Evolutionary conservation across 768 basidiomycete genomes (phyloP), one percentile per base, ranked within the genome.

Genomic region (Ramaria sp.): DNA sequence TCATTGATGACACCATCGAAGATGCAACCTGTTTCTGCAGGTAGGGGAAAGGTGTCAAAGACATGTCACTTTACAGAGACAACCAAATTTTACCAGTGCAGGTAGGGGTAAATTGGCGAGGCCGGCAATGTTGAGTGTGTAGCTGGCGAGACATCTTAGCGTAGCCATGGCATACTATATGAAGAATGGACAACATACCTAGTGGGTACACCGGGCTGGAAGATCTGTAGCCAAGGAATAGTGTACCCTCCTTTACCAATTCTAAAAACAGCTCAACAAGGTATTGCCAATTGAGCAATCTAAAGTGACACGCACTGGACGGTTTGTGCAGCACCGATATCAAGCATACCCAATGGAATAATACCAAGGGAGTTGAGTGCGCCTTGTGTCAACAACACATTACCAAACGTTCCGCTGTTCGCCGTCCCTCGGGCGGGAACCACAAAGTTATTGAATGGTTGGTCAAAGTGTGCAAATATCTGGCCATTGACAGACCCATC

Each of bases 171-270:
- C 13, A 33, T 15, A 15, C 31, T 7, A 34, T 52, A 3, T 37
- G 30, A 7, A 22, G 20, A 27, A 37, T 42, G 12, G 9, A 37
- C 2, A 13, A 31, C 55, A 49, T 84, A 86, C 9, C 64, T 59
- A 31, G 82, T 80, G 13, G 80, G 75, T 7, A 85, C 82, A 46
- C 65, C 62, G 41, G 66, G 68, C 65, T 85, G 82, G 34, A 70
- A 66, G 51, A 86, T 70, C 52, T 84, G 75, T 59, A 86, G 67
- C 83, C 82, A 86, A 11, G 85, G 84, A 43, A 86, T 66, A 58
- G 72, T 70, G 62, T 87, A 87, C 17, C 83, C 82, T 19, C 75
- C 75, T 13, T 69, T 62, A 3, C 77, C 82, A 11, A 81, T 70
- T 45, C 69, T 74, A 51, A 43, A 33, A 15, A 46, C 37, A 15